These are phyloP conservation scores for Zea mays DNA, from an alignment of 176 grass and related monocot genomes.

Conservation along the genomic window DNA sequence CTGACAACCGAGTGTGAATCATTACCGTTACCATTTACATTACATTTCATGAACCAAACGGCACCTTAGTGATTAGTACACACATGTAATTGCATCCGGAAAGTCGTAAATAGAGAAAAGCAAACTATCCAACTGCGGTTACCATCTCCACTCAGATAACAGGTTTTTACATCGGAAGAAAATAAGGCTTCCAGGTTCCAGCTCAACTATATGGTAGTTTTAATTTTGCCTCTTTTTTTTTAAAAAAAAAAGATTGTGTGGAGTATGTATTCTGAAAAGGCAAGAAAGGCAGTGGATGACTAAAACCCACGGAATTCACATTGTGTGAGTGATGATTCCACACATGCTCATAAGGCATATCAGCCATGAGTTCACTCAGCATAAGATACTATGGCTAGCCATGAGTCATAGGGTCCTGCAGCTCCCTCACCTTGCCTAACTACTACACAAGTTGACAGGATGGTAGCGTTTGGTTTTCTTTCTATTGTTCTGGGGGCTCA, in stretches of 20 bases:
- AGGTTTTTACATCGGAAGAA: not conserved
- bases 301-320: not conserved
- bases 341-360: constrained; percentile 1
- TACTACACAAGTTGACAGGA: too few species aligned
- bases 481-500: too few species aligned
- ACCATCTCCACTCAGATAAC: constrained; percentile 1
- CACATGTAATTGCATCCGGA: too few species aligned
- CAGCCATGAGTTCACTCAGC: constrained; percentile 24
- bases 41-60: too few species aligned
- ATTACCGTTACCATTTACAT: too few species aligned
- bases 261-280: not conserved
- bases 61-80: too few species aligned
- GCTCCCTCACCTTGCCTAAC: too few species aligned
- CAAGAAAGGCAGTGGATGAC: not conserved
- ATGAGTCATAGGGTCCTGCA: not conserved
- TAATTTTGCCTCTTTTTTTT: not conserved
- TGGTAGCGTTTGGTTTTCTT: too few species aligned
- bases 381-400: not conserved
- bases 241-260: not conserved
- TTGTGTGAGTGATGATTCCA: not conserved
- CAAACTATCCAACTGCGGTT: not conserved
- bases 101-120: not conserved
- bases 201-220: constrained; percentile 15
- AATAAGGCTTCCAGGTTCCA: not conserved
- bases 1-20: too few species aligned